Percentiles rank a stretch among this genome's conserved stretches.
Conservation (phyloP, 352 stramenopile species). For the Globisporangium lucens region DNA sequence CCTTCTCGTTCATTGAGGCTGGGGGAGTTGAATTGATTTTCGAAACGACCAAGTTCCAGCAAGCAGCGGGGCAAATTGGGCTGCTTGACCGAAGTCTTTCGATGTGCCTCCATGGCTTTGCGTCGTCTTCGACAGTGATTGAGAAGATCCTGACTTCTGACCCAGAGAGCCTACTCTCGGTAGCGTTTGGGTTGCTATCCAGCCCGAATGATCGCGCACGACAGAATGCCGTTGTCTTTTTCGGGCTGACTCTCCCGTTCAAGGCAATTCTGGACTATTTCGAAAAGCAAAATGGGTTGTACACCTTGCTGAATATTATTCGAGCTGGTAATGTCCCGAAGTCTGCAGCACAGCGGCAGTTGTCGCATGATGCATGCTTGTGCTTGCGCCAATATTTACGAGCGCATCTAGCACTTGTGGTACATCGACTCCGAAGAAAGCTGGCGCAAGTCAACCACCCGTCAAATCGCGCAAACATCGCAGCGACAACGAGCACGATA, state of each 20-base stretch:
- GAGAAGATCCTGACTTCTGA: conserved; percentile 65
- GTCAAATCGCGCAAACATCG: conserved; percentile 33
- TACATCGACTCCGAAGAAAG: conserved; percentile 62
- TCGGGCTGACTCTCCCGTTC: conserved; percentile 74
- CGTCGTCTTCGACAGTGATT: conserved; percentile 74
- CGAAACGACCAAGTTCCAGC: conserved; percentile 48
- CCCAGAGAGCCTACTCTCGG: conserved; percentile 52
- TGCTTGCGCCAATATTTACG: conserved; percentile 81
- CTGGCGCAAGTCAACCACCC: conserved; percentile 58
- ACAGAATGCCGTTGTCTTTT: conserved; percentile 85
- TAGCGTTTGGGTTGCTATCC: conserved; percentile 61
- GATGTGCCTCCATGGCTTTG: conserved; percentile 84
- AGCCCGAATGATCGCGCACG: conserved; percentile 77
- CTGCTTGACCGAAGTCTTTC: conserved; percentile 73
- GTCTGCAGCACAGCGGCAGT: conserved; percentile 67
- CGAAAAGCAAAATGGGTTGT: conserved; percentile 80
- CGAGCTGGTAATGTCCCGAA: conserved; percentile 75
- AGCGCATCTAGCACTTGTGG: conserved; percentile 76
- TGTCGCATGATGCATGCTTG: conserved; percentile 81
- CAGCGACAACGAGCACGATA: conserved; percentile 31
- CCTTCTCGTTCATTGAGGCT: conserved; percentile 68
- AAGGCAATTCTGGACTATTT: conserved; percentile 84
- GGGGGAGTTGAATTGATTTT: conserved; percentile 77
- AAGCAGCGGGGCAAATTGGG: conserved; percentile 52
- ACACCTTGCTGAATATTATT: conserved; percentile 84